Base-by-base conservation (phyloP, 805 yeast species). In the Saturnispora besseyi region DNA sequence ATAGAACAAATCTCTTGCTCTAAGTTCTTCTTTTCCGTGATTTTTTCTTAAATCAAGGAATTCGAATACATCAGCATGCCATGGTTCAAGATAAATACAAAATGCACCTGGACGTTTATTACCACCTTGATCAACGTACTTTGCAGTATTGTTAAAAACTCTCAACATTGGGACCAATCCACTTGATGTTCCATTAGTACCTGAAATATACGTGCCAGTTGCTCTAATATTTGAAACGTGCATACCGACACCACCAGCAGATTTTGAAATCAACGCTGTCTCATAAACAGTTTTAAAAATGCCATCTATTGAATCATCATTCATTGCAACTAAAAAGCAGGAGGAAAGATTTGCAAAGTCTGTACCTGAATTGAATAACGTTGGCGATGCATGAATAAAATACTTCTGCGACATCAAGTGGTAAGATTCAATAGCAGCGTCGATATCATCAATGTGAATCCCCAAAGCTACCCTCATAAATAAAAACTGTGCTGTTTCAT, bases 71-170 rank as follows among this genome's bases (percentile, higher is more conserved):
- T 91, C 99, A 10, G 85, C 78, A 64, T 91, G 99, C 99, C 99
- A 91, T 50, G 99, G 97, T 69, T 91, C 99, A 34, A 91, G 66
- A 68, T 90, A 91, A 34, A 89, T 69, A 33, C 96, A 96, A 67
- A 91, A 86, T 3, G 99, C 99, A 54, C 98, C 98, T 0, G 99
- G 99, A 61, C 99, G 76, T 68, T 90, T 90, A 70, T 91, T 91
- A 50, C 98, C 98, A 55, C 99, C 99, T 74, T 91, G 99, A 61
- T 91, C 98, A 40, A 91, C 98, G 62, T 90, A 91, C 59, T 96
- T 79, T 18, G 99, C 98, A 26, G 98, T 89, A 69, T 88, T 85
- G 72, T 91, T 91, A 72, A 82, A 91, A 9, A 91, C 98, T 58
- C 96, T 80, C 28, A 91, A 72, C 97, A 91, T 89, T n/a, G 99